Evolutionary conservation across 306 rosid genomes (phyloP), one percentile per base, ranked within the genome.

Genomic region (Cucurbita ficifolia): DNA sequence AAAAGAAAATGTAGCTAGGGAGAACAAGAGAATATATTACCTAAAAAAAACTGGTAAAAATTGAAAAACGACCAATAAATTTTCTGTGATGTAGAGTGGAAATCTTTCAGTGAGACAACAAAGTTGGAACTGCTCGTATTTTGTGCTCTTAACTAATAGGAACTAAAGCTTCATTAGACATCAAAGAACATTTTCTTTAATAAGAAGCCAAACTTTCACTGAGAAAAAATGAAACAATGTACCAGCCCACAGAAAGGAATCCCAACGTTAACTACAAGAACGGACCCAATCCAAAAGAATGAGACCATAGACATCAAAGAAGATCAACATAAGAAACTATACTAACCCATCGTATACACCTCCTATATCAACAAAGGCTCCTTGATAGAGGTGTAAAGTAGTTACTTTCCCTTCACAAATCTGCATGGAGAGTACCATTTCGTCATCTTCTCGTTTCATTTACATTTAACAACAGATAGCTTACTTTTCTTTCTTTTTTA

Each of bases 291-390:
- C 18, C n/a, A 49, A 49, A 14, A 49, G 53, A 49, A 49, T 4
- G 53, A 42, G 46, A 42, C 46, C 46, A 42, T 8, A 8, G 46
- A 42, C 46, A 8, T 36, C 17, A 71, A 5, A 12, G 16, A 71
- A 53, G 16, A 54, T 53, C 36, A 67, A 49, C 9, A 73, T 3
- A 80, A 46, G 53, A 38, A 72, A 42, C n/a, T 70, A 72, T 50
- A 79, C 53, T 77, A 85, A 90, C 97, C 97, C 98, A 73, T 94
- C 98, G 65, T 94, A 79, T 42, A 90, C 98, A 19, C 98, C 98
- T 14, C 98, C 99, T 71, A 94, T 94, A 87, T 94, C 96, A 78
- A 94, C 88, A 85, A 94, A 94, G 42, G 95, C 99, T 83, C 99
- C 99, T 84, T 91, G 99, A 83, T 94, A 94, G 65, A 94, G 96